Percentiles rank a stretch among this genome's conserved stretches.
phyloP scores from a whole-genome alignment of 1,284 basidiomycete genomes.

The Apiotrichum gracile region DNA sequence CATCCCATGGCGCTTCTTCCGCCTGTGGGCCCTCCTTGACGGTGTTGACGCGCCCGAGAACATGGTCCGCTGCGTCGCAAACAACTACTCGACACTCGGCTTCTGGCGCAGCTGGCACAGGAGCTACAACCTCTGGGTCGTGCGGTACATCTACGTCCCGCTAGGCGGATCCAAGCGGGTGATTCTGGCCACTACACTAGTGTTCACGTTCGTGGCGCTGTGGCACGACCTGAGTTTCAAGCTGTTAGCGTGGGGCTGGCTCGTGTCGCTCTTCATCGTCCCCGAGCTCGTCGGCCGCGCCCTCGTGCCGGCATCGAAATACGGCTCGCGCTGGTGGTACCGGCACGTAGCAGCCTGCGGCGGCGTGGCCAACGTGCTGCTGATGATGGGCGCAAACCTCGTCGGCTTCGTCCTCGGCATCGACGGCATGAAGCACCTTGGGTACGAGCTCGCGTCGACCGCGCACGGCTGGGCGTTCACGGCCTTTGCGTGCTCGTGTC shows the following conservation, averaged over 20 bases:
- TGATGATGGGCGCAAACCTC: conserved; percentile 91
- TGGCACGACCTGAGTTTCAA: conserved; percentile 94
- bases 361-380: conserved; percentile 75
- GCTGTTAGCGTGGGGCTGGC: conserved; percentile 94
- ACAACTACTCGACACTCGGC: conserved; percentile 88
- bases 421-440: conserved; percentile 72
- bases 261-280: conserved; percentile 81
- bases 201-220: conserved; percentile 97
- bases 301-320: conserved; percentile 63
- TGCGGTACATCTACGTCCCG: conserved; percentile 93
- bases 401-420: conserved; percentile 91
- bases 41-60: conserved; percentile 95
- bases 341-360: conserved; percentile 79
- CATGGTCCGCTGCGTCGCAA: conserved; percentile 97
- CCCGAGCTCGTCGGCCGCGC: conserved; percentile 70
- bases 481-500: conserved; percentile 55
- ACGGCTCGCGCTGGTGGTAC: conserved; percentile 67
- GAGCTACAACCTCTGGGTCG: conserved; percentile 93
- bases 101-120: conserved; percentile 98
- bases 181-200: conserved; percentile 64
- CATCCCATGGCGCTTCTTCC: conserved; percentile 95
- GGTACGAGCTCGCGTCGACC: conserved; percentile 60
- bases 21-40: conserved; percentile 85
- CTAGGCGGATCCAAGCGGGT: conserved; percentile 67
- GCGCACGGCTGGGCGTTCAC: conserved; percentile 58